These are phyloP conservation scores for Cordyceps tenuipes DNA, from an alignment of 2,329 filamentous ascomycete species.

Conservation along the genomic window DNA sequence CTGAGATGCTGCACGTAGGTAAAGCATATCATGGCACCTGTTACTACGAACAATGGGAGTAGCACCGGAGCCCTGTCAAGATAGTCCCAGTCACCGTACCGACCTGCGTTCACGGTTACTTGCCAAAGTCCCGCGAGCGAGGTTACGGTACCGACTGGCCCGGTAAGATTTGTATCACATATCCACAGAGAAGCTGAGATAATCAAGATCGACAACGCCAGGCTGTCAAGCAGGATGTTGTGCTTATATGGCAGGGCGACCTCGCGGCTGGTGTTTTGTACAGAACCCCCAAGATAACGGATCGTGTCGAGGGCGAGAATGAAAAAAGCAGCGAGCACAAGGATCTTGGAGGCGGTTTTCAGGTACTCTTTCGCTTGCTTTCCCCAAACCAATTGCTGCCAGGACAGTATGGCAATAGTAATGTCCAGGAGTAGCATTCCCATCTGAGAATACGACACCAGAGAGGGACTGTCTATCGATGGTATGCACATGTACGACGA, in stretches of 20 bases:
- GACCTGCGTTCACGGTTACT: constrained; percentile 27
- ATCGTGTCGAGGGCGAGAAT: constrained; percentile 29
- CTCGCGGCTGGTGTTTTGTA: neutral
- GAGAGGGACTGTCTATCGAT: constrained; percentile 29
- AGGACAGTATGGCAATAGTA: constrained; percentile 31
- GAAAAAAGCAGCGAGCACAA: constrained; percentile 32
- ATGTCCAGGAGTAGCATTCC: constrained; percentile 3
- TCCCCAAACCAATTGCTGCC: constrained; percentile 44
- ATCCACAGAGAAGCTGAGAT: constrained; percentile 38
- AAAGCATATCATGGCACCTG: constrained; percentile 34
- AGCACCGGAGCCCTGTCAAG: constrained; percentile 28
- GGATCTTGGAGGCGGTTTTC: constrained; percentile 34
- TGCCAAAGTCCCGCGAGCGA: constrained; percentile 33
- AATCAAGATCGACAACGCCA: constrained; percentile 35
- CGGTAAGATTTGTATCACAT: constrained; percentile 37
- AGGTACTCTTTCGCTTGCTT: constrained; percentile 39
- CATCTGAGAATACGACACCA: constrained; percentile 32
- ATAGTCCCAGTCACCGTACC: constrained; percentile 39
- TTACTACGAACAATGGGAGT: constrained; percentile 30
- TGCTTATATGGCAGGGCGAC: constrained; percentile 34
- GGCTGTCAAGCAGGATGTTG: constrained; percentile 40
- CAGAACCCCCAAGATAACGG: constrained; percentile 19
- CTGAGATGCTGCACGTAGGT: constrained; percentile 35
- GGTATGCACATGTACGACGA: constrained; percentile 46
- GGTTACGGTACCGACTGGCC: constrained; percentile 34